A percentile compares a stretch with the other conserved stretches of the same genome.
phyloP scores from a whole-genome alignment of 2,329 filamentous ascomycete species.

The Fusarium penzigii region DNA sequence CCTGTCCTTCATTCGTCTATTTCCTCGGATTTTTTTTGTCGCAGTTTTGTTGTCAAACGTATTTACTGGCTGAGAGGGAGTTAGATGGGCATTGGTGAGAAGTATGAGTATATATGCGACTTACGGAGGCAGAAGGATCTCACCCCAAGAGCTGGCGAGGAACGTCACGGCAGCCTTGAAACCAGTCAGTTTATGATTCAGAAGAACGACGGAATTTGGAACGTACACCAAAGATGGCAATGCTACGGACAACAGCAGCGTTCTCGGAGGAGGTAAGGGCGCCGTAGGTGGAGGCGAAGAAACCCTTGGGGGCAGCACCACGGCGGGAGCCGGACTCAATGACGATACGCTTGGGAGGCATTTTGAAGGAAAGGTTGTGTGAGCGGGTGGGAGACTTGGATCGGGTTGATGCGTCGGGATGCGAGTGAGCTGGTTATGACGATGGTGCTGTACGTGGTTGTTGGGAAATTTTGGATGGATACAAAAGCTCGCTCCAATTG shows the following conservation, averaged over 20 bases:
- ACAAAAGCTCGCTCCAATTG: conserved; percentile 15
- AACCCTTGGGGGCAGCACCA: conserved; percentile 44
- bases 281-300: conserved; percentile 60
- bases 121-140: conserved; percentile 67
- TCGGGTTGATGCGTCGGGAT: conserved; percentile 10
- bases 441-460: conserved; percentile 6
- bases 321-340: conserved; percentile 48
- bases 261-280: conserved; percentile 68
- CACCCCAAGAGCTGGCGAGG: conserved; percentile 67
- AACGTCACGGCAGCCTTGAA: conserved; percentile 64
- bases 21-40: background rate
- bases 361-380: conserved; percentile 35
- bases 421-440: conserved; percentile 3
- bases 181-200: conserved; percentile 4
- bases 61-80: conserved; percentile 28
- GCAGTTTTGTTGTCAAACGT: conserved; percentile 1
- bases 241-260: conserved; percentile 66
- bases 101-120: conserved; percentile 20
- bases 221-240: conserved; percentile 69
- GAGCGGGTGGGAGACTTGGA: background rate
- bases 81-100: background rate
- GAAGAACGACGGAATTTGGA: background rate
- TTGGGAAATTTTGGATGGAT: conserved; percentile 27
- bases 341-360: conserved; percentile 64
- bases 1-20: background rate